Evolutionary conservation across 2,329 filamentous ascomycete species (phyloP).

Genomic region (Fusarium miscanthi): DNA sequence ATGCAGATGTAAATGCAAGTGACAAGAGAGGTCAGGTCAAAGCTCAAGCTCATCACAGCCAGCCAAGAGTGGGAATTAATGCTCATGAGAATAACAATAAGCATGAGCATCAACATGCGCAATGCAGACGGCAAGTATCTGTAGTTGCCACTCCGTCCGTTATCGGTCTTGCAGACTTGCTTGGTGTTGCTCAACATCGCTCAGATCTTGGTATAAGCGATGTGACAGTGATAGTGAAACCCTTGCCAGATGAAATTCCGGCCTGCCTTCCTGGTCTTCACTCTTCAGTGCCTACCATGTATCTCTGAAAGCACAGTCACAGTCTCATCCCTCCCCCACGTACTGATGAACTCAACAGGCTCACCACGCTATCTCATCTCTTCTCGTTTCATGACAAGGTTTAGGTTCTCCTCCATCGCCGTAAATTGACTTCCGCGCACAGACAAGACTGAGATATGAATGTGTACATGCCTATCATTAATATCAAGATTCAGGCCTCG

Average conservation of each 20-base stretch:
- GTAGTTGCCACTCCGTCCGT: neutral
- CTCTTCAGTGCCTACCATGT: neutral
- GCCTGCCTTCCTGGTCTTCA: neutral
- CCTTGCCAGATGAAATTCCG: conserved; percentile 5
- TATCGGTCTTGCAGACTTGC: neutral
- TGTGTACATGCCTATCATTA: neutral
- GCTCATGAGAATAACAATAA: neutral
- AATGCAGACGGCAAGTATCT: neutral
- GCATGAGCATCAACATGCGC: neutral
- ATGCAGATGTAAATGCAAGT: conserved; percentile 25
- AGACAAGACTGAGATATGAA: conserved; percentile 10
- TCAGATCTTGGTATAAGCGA: conserved; percentile 7
- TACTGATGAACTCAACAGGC: neutral
- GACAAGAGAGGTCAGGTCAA: conserved; percentile 7
- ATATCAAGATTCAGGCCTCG: neutral
- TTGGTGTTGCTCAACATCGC: neutral
- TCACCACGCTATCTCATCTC: neutral
- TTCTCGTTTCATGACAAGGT: conserved; percentile 10
- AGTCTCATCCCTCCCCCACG: neutral
- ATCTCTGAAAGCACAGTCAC: neutral
- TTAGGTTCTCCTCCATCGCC: neutral
- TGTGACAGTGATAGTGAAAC: conserved; percentile 20
- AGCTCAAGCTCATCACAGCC: neutral
- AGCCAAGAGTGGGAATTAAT: neutral
- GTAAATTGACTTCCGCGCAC: conserved; percentile 43